A percentile compares a stretch with the other conserved stretches of the same genome.
Conservation (phyloP, 441 rosid species). For the Erodium texanum region DNA sequence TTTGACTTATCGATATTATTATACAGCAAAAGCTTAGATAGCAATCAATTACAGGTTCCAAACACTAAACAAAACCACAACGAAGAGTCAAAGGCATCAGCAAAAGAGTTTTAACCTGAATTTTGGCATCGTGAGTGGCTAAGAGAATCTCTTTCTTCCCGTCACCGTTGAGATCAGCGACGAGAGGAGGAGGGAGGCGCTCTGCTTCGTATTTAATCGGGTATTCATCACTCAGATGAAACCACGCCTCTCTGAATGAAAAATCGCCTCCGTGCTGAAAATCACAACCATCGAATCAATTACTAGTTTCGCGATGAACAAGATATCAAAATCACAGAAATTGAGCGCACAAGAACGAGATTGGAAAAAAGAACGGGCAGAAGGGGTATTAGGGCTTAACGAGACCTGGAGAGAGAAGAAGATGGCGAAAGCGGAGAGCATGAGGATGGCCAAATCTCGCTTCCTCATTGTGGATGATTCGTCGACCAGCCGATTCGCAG, state of each 20-base stretch:
- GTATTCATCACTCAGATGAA: conserved; percentile 32
- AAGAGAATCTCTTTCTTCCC: conserved; percentile 71
- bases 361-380: neutral
- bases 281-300: neutral
- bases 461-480: conserved; percentile 56
- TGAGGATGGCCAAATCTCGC: conserved; percentile 91
- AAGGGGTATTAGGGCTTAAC: neutral
- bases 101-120: neutral
- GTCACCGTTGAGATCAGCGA: conserved; percentile 90
- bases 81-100: neutral
- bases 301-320: neutral
- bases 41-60: neutral
- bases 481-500: neutral
- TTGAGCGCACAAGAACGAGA: neutral
- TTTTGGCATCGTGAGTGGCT: no score
- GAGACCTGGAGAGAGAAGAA: conserved; percentile 94
- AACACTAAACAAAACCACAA: neutral
- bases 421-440: conserved; percentile 90
- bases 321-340: neutral
- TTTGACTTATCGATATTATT: neutral
- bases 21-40: neutral
- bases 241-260: conserved; percentile 94
- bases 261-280: conserved; percentile 91
- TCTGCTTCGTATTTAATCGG: conserved; percentile 3
- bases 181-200: conserved; percentile 50